These are phyloP conservation scores for Kwoniella shivajii DNA, from an alignment of 1,284 basidiomycete genomes.

Conservation along the genomic window DNA sequence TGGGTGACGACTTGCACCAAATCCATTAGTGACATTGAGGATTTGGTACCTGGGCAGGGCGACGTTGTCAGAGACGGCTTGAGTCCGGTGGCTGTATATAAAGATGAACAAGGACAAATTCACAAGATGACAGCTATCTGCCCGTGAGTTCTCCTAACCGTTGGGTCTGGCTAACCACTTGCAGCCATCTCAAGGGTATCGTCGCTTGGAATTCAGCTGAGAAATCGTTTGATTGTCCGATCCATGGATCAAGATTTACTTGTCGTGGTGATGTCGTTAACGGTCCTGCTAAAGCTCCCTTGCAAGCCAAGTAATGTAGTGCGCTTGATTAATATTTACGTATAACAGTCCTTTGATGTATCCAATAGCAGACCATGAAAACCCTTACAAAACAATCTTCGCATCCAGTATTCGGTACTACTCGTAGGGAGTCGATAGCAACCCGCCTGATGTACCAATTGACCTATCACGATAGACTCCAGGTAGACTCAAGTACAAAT, in stretches of 20 bases:
- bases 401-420: too few species aligned
- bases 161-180: background rate
- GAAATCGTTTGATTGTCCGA: constrained; percentile 29
- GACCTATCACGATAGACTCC: too few species aligned
- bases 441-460: too few species aligned
- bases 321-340: too few species aligned
- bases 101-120: constrained; percentile 21
- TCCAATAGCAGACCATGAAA: too few species aligned
- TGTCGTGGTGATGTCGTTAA: constrained; percentile 28
- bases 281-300: constrained; percentile 24
- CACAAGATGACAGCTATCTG: constrained; percentile 33
- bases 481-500: too few species aligned
- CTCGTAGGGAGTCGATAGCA: too few species aligned
- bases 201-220: constrained; percentile 28
- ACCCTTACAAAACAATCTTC: too few species aligned
- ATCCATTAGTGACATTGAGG: constrained; percentile 28
- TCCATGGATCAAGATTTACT: constrained; percentile 29
- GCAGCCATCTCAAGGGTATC: constrained; percentile 25
- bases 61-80: constrained; percentile 27
- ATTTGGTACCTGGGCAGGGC: constrained; percentile 25
- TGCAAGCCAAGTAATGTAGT: constrained; percentile 16
- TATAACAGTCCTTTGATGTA: too few species aligned
- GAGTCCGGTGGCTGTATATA: constrained; percentile 26
- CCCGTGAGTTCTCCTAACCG: constrained; percentile 9
- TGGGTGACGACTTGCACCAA: constrained; percentile 26